Conservation (phyloP, 345 rosid species). For the Conringia planisiliqua region DNA sequence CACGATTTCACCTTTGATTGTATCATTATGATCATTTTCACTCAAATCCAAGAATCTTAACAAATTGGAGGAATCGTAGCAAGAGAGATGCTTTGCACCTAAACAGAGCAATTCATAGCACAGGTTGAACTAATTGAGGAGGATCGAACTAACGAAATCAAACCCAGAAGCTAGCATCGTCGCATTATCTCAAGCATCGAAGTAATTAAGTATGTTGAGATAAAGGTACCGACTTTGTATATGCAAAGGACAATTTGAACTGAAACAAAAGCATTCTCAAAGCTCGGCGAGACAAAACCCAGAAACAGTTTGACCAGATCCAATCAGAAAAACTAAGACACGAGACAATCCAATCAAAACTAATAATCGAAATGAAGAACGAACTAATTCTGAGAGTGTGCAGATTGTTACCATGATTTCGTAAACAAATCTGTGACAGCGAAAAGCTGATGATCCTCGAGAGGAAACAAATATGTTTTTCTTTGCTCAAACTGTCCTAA, state of each 20-base stretch:
- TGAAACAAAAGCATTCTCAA: background rate
- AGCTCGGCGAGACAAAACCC: background rate
- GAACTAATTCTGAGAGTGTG: background rate
- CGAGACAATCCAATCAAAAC: background rate
- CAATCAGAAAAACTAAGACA: background rate
- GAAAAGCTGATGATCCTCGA: too few species aligned
- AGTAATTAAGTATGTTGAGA: background rate
- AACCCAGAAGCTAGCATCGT: background rate
- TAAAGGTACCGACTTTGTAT: background rate
- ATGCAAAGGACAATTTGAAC: background rate
- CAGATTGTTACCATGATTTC: conserved; percentile 25
- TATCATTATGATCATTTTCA: background rate
- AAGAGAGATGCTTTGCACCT: too few species aligned
- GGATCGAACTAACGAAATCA: background rate
- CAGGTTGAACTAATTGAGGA: background rate
- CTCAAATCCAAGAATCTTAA: background rate
- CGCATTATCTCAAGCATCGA: background rate
- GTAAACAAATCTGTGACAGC: too few species aligned
- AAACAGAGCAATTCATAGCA: too few species aligned
- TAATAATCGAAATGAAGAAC: background rate
- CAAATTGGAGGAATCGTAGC: too few species aligned
- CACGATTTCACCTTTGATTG: background rate
- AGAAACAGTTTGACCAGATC: background rate
- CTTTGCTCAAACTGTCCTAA: too few species aligned
- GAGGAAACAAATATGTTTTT: too few species aligned